Percentiles rank a stretch among this genome's conserved stretches.
Evolutionary conservation across 805 yeast species (phyloP).

Genomic region (Myxozyma vanderwaltii): DNA sequence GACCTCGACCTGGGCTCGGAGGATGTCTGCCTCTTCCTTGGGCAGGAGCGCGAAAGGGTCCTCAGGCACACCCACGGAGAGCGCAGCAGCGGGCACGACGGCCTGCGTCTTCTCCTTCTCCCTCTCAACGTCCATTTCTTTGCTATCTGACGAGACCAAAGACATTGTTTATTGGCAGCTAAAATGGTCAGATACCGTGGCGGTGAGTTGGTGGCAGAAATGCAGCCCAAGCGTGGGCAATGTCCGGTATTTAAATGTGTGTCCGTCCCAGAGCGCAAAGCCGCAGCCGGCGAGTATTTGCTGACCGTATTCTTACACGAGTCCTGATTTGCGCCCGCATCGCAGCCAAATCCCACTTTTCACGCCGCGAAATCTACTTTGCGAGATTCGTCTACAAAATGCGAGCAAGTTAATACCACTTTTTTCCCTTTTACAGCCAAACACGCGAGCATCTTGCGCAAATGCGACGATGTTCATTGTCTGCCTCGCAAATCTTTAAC

Average conservation of each 20-base stretch:
- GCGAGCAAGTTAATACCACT: too few relatives aligned
- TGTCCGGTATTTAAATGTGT: too few relatives aligned
- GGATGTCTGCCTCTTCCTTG: slow-evolving; percentile 40
- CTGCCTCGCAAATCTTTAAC: not conserved
- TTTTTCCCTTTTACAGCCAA: too few relatives aligned
- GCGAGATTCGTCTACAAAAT: too few relatives aligned
- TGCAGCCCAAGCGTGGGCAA: too few relatives aligned
- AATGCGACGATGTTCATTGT: not conserved
- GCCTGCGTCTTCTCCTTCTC: not conserved
- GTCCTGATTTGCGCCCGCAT: too few relatives aligned
- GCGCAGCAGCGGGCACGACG: not conserved
- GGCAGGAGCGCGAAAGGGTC: slow-evolving; percentile 36
- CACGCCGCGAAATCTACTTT: too few relatives aligned
- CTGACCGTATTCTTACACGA: too few relatives aligned
- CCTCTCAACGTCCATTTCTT: not conserved
- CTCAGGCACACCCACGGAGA: not conserved
- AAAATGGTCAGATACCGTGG: not conserved
- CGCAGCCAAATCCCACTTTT: too few relatives aligned
- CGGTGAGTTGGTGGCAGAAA: not conserved
- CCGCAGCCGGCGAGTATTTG: too few relatives aligned
- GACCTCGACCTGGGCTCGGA: slow-evolving; percentile 41
- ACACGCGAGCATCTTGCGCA: too few relatives aligned
- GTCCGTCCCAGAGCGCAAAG: too few relatives aligned
- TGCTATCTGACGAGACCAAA: not conserved
- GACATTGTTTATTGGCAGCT: not conserved